Conservation (phyloP, 2,329 filamentous ascomycete species). For the Diaporthe citriasiana region DNA sequence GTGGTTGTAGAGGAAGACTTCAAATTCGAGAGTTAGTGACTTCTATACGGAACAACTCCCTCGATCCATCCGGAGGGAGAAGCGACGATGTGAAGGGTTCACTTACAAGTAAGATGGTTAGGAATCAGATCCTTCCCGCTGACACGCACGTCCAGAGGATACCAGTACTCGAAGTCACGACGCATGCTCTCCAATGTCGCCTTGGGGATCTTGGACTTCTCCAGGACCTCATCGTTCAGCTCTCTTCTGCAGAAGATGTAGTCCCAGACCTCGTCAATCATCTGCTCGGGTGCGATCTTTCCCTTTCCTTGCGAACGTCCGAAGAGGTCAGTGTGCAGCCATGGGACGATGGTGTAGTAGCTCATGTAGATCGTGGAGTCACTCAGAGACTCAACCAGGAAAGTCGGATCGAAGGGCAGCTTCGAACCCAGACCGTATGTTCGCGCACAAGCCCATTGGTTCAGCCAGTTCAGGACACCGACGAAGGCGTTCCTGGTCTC, state of each 20-base stretch:
- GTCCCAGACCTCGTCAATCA: slow-evolving; percentile 97
- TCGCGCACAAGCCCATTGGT: slow-evolving; percentile 94
- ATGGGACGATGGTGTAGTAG: slow-evolving; percentile 77
- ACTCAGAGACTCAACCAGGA: slow-evolving; percentile 91
- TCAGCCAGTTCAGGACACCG: slow-evolving; percentile 90
- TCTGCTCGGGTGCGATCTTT: slow-evolving; percentile 83
- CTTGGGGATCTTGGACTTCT: slow-evolving; percentile 78
- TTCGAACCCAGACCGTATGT: slow-evolving; percentile 94
- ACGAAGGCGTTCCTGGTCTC: slow-evolving; percentile 87
- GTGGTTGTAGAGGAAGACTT: slow-evolving; percentile 90
- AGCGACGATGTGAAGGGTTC: slow-evolving; percentile 58
- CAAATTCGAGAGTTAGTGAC: slow-evolving; percentile 53
- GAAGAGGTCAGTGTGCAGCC: slow-evolving; percentile 87
- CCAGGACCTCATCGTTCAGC: slow-evolving; percentile 73
- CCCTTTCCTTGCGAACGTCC: slow-evolving; percentile 79
- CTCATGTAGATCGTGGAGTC: slow-evolving; percentile 95
- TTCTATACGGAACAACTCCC: neutral
- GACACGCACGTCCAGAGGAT: slow-evolving; percentile 88
- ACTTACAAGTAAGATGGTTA: slow-evolving; percentile 84
- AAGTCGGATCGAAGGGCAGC: slow-evolving; percentile 92
- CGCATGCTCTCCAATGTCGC: slow-evolving; percentile 84
- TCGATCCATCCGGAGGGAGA: too few species aligned
- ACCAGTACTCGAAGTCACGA: slow-evolving; percentile 96
- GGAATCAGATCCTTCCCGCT: slow-evolving; percentile 94
- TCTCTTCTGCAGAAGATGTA: slow-evolving; percentile 89